Base-by-base conservation (phyloP, 345 rosid genomes). In the Populus tremula region DNA sequence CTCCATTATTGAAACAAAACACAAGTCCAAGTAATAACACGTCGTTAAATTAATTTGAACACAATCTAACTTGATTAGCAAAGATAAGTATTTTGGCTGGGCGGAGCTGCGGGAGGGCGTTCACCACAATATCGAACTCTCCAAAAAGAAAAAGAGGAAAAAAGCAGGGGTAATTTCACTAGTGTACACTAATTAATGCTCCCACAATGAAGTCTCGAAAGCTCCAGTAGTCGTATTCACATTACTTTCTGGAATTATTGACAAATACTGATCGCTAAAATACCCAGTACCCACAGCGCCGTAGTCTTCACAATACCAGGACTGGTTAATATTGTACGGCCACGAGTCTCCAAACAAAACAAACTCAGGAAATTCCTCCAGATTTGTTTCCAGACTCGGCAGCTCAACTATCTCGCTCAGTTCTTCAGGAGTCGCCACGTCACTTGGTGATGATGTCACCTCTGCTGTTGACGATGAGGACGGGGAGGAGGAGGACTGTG, bases 381-480 rank as follows among this genome's bases (percentile, higher is more conserved):
- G 82, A 81, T 84, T 84, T 86, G 91, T 67, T 12, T 86, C 94
- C 14, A 94, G 77, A 65, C 87, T 90, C 72, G 98, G 97, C 53
- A 94, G 73, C 93, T 94, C 80, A 21, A 94, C 96, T 79, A 94
- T 91, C 88, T 92, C 90, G n/a, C 90, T 86, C 61, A 92, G 88
- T 73, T 92, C 93, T 47, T 91, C 95, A 18, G 90, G 89, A 3
- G 91, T 86, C 9, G 91, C 83, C 73, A 74, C 85, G 80, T 89
- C 87, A 20, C 68, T 82, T 81, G 29, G 47, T 16, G 84, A 61
- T 7, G 83, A 76, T 21, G 75, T 50, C 66, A 66, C 84, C 39
- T 61, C 78, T n/a, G 59, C 36, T 2, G 71, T 65, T 5, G 80
- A 47, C 0, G 82, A 76, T 5, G 76, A 76, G 1, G 77, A 67